Evolutionary conservation across 495 filamentous ascomycete genomes (phyloP), one percentile per base, ranked within the genome.

Genomic region (Rostrohypoxylon terebratum): DNA sequence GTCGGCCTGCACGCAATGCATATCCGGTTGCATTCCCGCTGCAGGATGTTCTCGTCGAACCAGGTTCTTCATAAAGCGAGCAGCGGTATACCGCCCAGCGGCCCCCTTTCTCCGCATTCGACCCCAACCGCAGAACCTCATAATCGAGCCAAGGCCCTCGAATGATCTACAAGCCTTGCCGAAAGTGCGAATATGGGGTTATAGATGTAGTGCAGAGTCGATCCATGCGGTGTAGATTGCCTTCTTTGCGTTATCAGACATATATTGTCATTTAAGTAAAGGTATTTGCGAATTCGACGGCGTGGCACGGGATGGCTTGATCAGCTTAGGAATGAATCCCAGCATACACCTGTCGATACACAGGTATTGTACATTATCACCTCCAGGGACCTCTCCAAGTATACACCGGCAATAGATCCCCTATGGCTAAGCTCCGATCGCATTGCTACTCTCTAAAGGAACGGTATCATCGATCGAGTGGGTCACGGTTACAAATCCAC

Each of bases 21-120:
- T 69, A 67, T 59, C 71, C 71, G 71, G 71, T 74, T 70, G 66
- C 71, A 70, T 74, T 74, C 62, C 62, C 61, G 71, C 71, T 74
- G 71, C 71, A 70, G 38, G 66, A 63, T 74, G 53, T 63, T 54
- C 16, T 70, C 58, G 48, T 62, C 28, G 66, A 70, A 70, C 71
- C 71, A 70, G 71, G 71, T 74, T 67, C 63, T 20, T 34, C 42
- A 25, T 40, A n/a, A 40, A 48, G 57, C 7, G 61, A 4, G 8
- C 21, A 23, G 23, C 38, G 40, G 23, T 62, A 40, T 62, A 64
- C 59, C 47, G 60, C 10, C 31, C 25, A 58, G 23, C 40, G 5
- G 28, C 40, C 57, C 51, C 31, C 25, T 47, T 68, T 69, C 66
- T 74, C 71, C 71, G 66, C 71, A 74, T 50, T 47, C 58, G 45